Evolutionary conservation across 805 yeast species (phyloP).

Genomic region (Lipomyces yamadae): DNA sequence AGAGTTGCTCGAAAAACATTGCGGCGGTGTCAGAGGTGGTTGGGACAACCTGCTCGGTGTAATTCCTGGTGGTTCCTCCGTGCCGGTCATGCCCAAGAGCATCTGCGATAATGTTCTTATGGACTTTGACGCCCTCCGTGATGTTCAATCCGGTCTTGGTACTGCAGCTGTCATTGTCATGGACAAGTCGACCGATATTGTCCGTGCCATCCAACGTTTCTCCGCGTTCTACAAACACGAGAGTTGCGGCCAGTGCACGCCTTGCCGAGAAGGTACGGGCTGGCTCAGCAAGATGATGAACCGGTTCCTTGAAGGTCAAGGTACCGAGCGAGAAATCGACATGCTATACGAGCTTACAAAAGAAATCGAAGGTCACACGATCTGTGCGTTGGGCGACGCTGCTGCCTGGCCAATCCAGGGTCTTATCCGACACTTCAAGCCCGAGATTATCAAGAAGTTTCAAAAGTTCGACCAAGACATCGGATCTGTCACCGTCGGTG

Average conservation of each 20-base stretch:
- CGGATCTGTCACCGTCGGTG: slow-evolving; percentile 66
- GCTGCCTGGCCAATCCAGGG: slow-evolving; percentile 96
- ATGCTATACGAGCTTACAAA: slow-evolving; percentile 82
- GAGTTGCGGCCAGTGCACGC: slow-evolving; percentile 94
- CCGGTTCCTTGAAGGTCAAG: slow-evolving; percentile 78
- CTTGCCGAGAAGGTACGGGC: slow-evolving; percentile 92
- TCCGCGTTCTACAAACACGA: slow-evolving; percentile 87
- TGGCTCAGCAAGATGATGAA: slow-evolving; percentile 86
- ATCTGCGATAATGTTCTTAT: slow-evolving; percentile 71
- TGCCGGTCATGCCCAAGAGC: slow-evolving; percentile 75
- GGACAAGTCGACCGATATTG: slow-evolving; percentile 84
- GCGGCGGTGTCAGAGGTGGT: slow-evolving; percentile 90
- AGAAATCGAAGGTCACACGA: slow-evolving; percentile 89
- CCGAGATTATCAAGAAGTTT: slow-evolving; percentile 78
- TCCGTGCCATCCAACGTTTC: slow-evolving; percentile 84
- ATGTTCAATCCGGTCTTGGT: slow-evolving; percentile 85
- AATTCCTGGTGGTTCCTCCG: slow-evolving; percentile 90
- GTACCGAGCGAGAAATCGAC: slow-evolving; percentile 78
- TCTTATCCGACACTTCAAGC: slow-evolving; percentile 80
- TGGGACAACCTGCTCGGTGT: slow-evolving; percentile 90
- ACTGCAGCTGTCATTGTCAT: slow-evolving; percentile 92
- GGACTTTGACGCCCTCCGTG: slow-evolving; percentile 88
- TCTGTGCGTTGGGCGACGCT: slow-evolving; percentile 91
- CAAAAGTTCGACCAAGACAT: slow-evolving; percentile 59
- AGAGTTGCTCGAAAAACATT: slow-evolving; percentile 82